Evolutionary conservation across 2,329 filamentous ascomycete species (phyloP), one percentile per base, ranked within the genome.

Genomic region (Fusarium pininemorale): DNA sequence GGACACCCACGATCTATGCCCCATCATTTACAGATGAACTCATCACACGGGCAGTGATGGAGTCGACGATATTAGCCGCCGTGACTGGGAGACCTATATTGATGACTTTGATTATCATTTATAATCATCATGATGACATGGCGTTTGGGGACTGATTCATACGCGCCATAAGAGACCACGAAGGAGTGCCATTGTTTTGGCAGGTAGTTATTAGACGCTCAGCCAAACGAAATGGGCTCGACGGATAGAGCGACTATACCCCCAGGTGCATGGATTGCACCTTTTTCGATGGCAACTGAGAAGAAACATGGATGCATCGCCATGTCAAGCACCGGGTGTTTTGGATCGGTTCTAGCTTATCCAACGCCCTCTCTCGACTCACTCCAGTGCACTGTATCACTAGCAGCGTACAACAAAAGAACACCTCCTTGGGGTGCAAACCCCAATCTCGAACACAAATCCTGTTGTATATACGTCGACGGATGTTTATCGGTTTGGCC

Each of bases 1-100:
- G 59, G 70, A 48, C 75, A 76, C 47, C 66, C 75, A 63, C 72
- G 75, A 42, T 72, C 75, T 24, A 74, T 78, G 71, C 74, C 76
- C 63, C 76, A 78, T 55, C 75, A 78, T 45, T 57, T 78, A 44
- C 69, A 78, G 56, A 72, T 77, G 64, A 61, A 57, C 42, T 70
- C 76, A 47, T 74, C 72, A 15, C 75, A 78, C 12, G 67, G 74
- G 24, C 70, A 70, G 64, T 74, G 61, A 72, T 45, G 18, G 26
- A 47, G 47, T 44, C 16, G 50, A 58, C 28, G 24, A 45, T 32
- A 54, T 48, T 26, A 15, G 22, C 45, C 35, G 37, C 24, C 15
- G 32, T 22, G 32, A 58, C 41, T 54, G 13, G 42, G 41, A 48
- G 42, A 55, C 28, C 47, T 32, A 37, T 38, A 56, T 50, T 71